These are phyloP conservation scores for Bacidia gigantensis DNA, from an alignment of 495 filamentous ascomycete species.

Conservation along the genomic window DNA sequence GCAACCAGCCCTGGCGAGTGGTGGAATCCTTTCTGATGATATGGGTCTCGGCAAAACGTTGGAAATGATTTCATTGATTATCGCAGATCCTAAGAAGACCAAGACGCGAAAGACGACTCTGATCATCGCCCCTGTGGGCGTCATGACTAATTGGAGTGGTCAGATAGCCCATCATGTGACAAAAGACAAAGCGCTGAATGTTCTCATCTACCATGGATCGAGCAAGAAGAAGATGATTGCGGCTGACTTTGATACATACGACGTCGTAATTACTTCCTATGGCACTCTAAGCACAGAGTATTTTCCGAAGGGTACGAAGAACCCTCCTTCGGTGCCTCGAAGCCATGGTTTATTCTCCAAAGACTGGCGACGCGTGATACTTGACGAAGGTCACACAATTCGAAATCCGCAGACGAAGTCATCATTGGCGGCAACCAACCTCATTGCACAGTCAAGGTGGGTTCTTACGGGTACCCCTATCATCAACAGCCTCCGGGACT, in stretches of 20 bases:
- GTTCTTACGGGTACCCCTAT: constrained; percentile 72
- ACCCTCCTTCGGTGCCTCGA: constrained; percentile 17
- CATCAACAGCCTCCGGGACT: constrained; percentile 63
- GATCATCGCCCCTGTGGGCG: constrained; percentile 70
- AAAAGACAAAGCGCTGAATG: constrained; percentile 41
- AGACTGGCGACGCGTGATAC: constrained; percentile 67
- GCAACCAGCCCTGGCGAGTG: constrained; percentile 52
- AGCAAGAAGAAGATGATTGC: constrained; percentile 41
- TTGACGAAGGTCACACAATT: constrained; percentile 82
- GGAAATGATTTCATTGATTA: constrained; percentile 69
- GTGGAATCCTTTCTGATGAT: constrained; percentile 82
- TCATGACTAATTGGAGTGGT: constrained; percentile 87
- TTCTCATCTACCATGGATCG: constrained; percentile 64
- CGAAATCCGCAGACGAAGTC: constrained; percentile 63
- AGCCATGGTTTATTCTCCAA: constrained; percentile 43
- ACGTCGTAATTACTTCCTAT: constrained; percentile 79
- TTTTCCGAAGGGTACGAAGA: constrained; percentile 19
- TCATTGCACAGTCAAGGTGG: constrained; percentile 68
- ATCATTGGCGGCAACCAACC: constrained; percentile 48
- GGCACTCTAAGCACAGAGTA: constrained; percentile 40
- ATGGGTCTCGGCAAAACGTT: constrained; percentile 94
- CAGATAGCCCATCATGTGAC: constrained; percentile 67
- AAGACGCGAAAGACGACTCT: constrained; percentile 41
- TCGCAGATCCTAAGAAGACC: constrained; percentile 37
- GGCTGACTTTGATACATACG: constrained; percentile 40